Percentiles rank a stretch among this genome's conserved stretches.
These are phyloP conservation scores for Globisporangium emineosum DNA, from an alignment of 352 stramenopile genomes.

Conservation along the genomic window DNA sequence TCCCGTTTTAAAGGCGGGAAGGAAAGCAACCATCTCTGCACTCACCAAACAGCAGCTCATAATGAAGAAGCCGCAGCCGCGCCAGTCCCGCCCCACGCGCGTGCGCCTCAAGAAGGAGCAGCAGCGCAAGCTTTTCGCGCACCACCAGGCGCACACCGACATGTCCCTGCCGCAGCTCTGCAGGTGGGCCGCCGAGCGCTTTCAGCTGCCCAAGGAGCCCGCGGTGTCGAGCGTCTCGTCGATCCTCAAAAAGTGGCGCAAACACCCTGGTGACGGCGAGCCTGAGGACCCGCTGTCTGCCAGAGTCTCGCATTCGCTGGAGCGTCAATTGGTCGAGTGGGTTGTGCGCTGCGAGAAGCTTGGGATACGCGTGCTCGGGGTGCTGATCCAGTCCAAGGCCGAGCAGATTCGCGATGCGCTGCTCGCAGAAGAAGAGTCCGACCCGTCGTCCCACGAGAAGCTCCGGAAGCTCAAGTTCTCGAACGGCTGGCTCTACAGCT, in stretches of 20 bases:
- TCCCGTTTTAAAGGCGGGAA: not conserved
- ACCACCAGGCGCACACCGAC: not conserved
- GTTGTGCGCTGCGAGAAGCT: not conserved
- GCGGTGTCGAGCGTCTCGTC: not conserved
- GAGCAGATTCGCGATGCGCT: conserved; percentile 1
- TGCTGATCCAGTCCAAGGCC: not conserved
- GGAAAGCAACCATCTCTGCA: not conserved
- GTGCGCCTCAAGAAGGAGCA: not conserved
- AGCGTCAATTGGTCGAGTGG: not conserved
- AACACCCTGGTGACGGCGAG: not conserved
- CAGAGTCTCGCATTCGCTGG: not conserved
- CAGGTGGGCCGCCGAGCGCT: not conserved
- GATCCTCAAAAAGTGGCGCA: conserved; percentile 3
- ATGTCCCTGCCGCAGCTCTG: conserved; percentile 1
- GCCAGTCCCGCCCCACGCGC: not conserved
- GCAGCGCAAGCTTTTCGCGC: conserved; percentile 4
- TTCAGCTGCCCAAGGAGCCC: not conserved
- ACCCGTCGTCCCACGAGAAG: not conserved
- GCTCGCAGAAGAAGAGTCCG: not conserved
- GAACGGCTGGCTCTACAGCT: conserved; percentile 5
- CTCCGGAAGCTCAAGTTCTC: conserved; percentile 6
- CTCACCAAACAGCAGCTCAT: no score
- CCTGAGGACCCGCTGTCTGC: not conserved
- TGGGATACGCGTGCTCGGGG: not conserved
- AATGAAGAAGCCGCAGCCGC: not conserved